Conservation (phyloP, 805 yeast species). For the Saturnispora bothae region DNA sequence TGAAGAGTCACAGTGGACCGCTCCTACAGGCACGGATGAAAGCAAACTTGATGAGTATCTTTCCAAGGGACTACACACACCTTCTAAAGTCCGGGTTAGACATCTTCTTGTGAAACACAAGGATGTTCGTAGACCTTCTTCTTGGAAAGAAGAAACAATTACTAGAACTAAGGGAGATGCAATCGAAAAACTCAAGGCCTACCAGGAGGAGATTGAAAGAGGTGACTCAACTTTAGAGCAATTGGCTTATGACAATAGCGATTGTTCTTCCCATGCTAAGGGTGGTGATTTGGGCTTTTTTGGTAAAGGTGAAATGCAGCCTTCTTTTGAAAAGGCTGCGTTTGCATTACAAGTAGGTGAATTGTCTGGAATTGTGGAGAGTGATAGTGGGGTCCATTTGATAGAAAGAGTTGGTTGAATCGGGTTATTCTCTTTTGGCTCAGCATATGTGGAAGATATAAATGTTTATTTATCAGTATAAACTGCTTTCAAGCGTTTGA, state of each 20-base stretch:
- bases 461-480: too few relatives aligned
- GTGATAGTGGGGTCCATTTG: conserved; percentile 85
- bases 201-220: conserved; percentile 45
- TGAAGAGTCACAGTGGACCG: conserved; percentile 77
- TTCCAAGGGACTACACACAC: conserved; percentile 34
- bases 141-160: conserved; percentile 73
- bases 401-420: conserved; percentile 70
- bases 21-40: conserved; percentile 74
- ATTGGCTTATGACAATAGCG: conserved; percentile 75
- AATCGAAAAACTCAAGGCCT: conserved; percentile 45
- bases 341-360: conserved; percentile 77
- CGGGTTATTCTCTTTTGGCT: neutral
- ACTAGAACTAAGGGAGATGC: conserved; percentile 82
- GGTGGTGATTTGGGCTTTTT: conserved; percentile 92
- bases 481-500: too few relatives aligned
- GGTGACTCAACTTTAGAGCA: conserved; percentile 62
- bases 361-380: conserved; percentile 71
- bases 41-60: conserved; percentile 49
- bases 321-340: conserved; percentile 82
- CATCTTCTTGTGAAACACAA: conserved; percentile 79
- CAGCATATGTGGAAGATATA: too few relatives aligned
- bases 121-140: conserved; percentile 80
- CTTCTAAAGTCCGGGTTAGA: conserved; percentile 64
- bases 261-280: conserved; percentile 75
- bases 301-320: conserved; percentile 91